Evolutionary conservation across 331 rosid species (phyloP), one percentile per base, ranked within the genome.

Genomic region (Dryas integrifolia): DNA sequence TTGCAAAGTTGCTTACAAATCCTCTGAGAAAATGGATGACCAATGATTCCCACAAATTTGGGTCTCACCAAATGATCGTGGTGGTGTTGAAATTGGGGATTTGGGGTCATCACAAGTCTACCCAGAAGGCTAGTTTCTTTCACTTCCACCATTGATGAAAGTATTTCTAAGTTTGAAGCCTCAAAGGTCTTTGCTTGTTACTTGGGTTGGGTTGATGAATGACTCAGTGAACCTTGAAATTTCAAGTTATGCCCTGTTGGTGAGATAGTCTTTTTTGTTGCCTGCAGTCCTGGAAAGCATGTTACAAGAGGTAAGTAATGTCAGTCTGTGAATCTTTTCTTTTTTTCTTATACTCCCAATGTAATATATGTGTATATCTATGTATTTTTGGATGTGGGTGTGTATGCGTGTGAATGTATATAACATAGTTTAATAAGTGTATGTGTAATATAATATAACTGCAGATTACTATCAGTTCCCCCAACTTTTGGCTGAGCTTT

Each of bases 251-350:
- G 50, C 26, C 43, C 5, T 51, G 24, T 12, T 44, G 12, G 53
- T 55, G 53, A 41, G 6, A 39, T 41, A 53, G 13, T 47, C 43
- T 3, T 41, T 67, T 41, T 7, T 51, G 24, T 14, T 47, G 40
- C 67, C n/a, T 9, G 15, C 14, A n/a, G 39, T 65, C 24, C 24
- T 18, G 55, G 53, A 65, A 44, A 45, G 66, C 63, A 45, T 68
- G 69, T 59, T 76, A 26, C 40, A 50, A 57, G 70, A 70, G 38
- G 72, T 75, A 40, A 13, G 58, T 35, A 49, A 60, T 24, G 41
- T 35, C 72, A 47, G 45, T 30, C 35, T 30, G 2, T 30, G 35
- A 30, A 30, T 30, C 14, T 13, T 52, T 41, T 46, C 65, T 11
- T n/a, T 55, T 14, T 65, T 41, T 61, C 66, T 65, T 21, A 16